Evolutionary conservation across 352 stramenopile genomes (phyloP).

Genomic region (Globisporangium orthogonon): DNA sequence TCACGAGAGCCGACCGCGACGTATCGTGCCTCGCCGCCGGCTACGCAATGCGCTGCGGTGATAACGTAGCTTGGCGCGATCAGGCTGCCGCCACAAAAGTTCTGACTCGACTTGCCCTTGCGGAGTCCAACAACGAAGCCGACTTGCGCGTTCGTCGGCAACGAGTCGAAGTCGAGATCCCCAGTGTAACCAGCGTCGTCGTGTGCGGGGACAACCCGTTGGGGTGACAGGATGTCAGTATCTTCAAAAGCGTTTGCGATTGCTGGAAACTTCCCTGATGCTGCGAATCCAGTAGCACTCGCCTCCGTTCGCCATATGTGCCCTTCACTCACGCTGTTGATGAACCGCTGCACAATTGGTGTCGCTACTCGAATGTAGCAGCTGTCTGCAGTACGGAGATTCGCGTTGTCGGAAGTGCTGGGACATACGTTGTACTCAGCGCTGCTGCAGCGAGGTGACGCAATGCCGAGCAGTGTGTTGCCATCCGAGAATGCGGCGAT

Average conservation of each 20-base stretch:
- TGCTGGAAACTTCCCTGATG: too few relatives aligned
- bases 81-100: conserved; percentile 39
- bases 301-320: neutral
- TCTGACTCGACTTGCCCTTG: conserved; percentile 19
- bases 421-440: too few relatives aligned
- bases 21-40: conserved; percentile 18
- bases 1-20: conserved; percentile 25
- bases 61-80: conserved; percentile 39
- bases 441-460: neutral
- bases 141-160: conserved; percentile 11
- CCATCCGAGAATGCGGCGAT: conserved; percentile 1
- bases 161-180: conserved; percentile 11
- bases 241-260: neutral
- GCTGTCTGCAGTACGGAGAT: neutral
- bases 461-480: conserved; percentile 3
- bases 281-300: neutral
- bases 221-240: neutral
- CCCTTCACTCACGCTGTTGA: conserved; percentile 3
- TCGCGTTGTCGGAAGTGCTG: neutral
- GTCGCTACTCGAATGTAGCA: conserved; percentile 5
- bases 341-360: neutral
- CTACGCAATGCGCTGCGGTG: conserved; percentile 35
- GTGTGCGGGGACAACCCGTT: neutral
- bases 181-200: conserved; percentile 13
- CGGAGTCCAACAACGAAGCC: conserved; percentile 33